Base-by-base conservation (phyloP, 768 basidiomycete species). In the Tephrocybe sp. region DNA sequence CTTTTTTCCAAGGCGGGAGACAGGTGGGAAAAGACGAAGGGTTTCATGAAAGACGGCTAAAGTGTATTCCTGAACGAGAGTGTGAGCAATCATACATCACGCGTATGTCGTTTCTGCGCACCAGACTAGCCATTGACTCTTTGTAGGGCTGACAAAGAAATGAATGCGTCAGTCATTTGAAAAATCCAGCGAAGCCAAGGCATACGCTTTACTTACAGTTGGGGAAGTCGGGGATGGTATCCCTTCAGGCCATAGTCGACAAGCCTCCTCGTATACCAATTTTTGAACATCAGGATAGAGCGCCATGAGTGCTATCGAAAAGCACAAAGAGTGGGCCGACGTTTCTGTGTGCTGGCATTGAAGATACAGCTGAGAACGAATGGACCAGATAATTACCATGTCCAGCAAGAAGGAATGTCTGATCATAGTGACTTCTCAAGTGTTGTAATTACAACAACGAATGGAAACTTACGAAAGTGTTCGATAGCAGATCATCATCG, bases 371-470 rank as follows among this genome's bases (percentile, higher is more conserved):
- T 12, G 29, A 8, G 15, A 12, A 22, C 4, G 15, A n/a, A 27
- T n/a, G 15, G 25, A 3, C 7, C 43, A 16, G 38, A 29, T 34
- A 29, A 64, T 5, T 47, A 74, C 77, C 76, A 55, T 77, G 75
- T 11, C 77, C 78, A n/a, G 75, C 76, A 19, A 79, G 57, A 21
- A 77, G 65, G 55, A 78, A 79, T 3, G 59, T 57, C 78, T 79
- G 30, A 9, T 10, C 0, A 43, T 4, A 38, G 21, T n/a, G n/a
- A n/a, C n/a, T n/a, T n/a, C n/a, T n/a, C n/a, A n/a, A n/a, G n/a
- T n/a, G n/a, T n/a, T n/a, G n/a, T n/a, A n/a, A n/a, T n/a, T n/a
- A n/a, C n/a, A n/a, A n/a, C n/a, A n/a, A n/a, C n/a, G n/a, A n/a
- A n/a, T n/a, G n/a, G n/a, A n/a, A n/a, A 62, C 73, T 53, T 55